phyloP scores from a whole-genome alignment of 352 stramenopile genomes.

The Phytophthora macrochlamydospora region DNA sequence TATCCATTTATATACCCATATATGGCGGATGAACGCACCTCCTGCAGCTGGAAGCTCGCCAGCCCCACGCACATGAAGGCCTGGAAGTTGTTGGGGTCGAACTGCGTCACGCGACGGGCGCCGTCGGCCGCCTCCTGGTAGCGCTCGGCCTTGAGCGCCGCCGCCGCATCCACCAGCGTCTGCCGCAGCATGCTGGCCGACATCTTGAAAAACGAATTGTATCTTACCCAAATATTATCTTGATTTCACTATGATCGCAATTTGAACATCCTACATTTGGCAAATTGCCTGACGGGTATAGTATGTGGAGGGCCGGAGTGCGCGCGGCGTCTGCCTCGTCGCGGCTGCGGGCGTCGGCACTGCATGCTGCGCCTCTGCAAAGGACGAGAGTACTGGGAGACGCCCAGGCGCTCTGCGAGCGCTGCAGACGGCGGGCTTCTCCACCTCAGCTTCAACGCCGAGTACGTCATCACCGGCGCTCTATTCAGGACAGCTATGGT shows the following conservation, averaged over 20 bases:
- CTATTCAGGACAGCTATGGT: neutral
- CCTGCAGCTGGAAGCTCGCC: slow-evolving; percentile 72
- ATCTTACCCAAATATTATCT: neutral
- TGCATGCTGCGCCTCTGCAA: slow-evolving; percentile 2
- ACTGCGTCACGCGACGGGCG: slow-evolving; percentile 72
- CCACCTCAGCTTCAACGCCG: slow-evolving; percentile 14
- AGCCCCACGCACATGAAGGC: slow-evolving; percentile 83
- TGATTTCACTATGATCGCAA: neutral
- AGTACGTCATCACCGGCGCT: slow-evolving; percentile 17
- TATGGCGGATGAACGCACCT: slow-evolving; percentile 35
- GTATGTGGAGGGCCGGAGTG: slow-evolving; percentile 36
- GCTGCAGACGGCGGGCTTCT: slow-evolving; percentile 21
- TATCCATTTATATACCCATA: no score
- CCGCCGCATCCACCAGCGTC: slow-evolving; percentile 80
- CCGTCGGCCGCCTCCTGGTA: slow-evolving; percentile 77
- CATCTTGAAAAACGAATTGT: slow-evolving; percentile 32
- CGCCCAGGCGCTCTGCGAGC: neutral
- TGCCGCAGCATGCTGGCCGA: slow-evolving; percentile 70
- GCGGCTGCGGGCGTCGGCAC: slow-evolving; percentile 17
- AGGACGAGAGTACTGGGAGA: neutral
- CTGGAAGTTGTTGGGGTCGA: slow-evolving; percentile 83
- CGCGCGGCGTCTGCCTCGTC: slow-evolving; percentile 6
- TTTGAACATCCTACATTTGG: neutral
- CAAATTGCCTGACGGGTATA: slow-evolving; percentile 1
- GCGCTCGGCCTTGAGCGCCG: slow-evolving; percentile 71